Base-by-base conservation (phyloP, 2,329 filamentous ascomycete genomes). In the Hypoxylon sp. region DNA sequence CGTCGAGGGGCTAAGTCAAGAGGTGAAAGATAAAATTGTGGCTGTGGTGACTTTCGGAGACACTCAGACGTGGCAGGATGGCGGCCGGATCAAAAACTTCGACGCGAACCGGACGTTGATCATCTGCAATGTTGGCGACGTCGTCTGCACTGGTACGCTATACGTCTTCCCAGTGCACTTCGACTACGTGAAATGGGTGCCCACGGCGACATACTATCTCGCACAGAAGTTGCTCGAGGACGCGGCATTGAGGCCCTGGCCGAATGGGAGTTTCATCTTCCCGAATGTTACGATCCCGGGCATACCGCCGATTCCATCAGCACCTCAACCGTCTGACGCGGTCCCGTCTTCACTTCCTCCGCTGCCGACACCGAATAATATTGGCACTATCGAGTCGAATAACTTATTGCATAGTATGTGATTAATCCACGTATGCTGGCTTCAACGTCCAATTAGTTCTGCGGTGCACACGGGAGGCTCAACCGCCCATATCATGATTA, bases 91-190 rank as follows among this genome's bases (percentile, higher is more conserved):
- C 55, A 67, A 68, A 33, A 73, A 75, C 38, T 80, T 75, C 69
- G 75, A 77, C 20, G 48, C 66, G 12, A 75, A 77, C 48, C 75
- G 77, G 70, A 79, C 77, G 51, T 75, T 78, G 40, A 77, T 80
- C 67, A 80, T 80, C 72, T 81, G 80, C 73, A 80, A 80, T 66
- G 12, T 60, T 7, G 78, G 78, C 51, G 80, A 81, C 61, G 71
- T 73, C 28, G 74, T 81, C 56, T 81, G 80, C 72, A 64, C 60
- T 2, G 78, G 79, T 50, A 75, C 70, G 1, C 72, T 81, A 9
- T 72, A 69, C 26, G 75, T 80, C 9, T 75, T 74, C 36, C 72
- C 77, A 0, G 72, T 77, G 4, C 79, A 81, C 53, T 71, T 80
- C 58, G 73, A 78, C 60, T 81, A 81, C 65, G 68, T 74, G 26